A percentile compares a stretch with the other conserved stretches of the same genome.
phyloP scores from a whole-genome alignment of 2,329 filamentous ascomycete genomes.

The Alternaria novae-zelandiae region DNA sequence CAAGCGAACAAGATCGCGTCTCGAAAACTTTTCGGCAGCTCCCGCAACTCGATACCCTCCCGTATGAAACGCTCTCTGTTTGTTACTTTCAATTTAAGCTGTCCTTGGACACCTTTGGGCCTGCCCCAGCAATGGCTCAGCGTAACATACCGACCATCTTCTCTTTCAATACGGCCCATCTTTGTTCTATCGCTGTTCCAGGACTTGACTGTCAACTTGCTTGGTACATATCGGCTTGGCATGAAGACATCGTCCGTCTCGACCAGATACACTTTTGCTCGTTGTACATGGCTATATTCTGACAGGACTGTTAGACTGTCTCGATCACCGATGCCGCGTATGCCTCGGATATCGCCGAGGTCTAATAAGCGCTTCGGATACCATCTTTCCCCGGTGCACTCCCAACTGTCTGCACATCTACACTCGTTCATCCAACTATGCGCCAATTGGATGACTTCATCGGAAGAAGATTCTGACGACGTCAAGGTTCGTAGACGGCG shows the following conservation, averaged over 20 bases:
- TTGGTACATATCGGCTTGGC: neutral
- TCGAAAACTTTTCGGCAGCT: slow-evolving; percentile 18
- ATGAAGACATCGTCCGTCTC: neutral
- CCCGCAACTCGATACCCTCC: slow-evolving; percentile 5
- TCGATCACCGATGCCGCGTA: too few relatives aligned
- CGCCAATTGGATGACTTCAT: slow-evolving; percentile 6
- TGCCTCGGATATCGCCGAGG: neutral
- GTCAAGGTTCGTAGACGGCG: too few relatives aligned
- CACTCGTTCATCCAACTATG: slow-evolving; percentile 18
- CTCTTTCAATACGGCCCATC: neutral
- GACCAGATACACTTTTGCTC: neutral
- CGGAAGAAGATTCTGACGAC: neutral
- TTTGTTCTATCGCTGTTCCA: neutral
- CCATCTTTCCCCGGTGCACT: neutral
- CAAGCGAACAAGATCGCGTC: slow-evolving; percentile 15
- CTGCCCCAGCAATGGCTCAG: slow-evolving; percentile 22
- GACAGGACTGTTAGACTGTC: too few relatives aligned
- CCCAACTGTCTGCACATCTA: slow-evolving; percentile 12
- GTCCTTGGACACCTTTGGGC: neutral
- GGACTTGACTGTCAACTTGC: neutral
- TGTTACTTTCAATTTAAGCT: neutral
- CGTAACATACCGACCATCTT: slow-evolving; percentile 8
- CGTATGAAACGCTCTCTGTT: slow-evolving; percentile 1
- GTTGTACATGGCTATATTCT: neutral
- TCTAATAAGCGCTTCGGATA: slow-evolving; percentile 15